Percentiles rank a stretch among this genome's conserved stretches.
Conservation (phyloP, 1,284 basidiomycete species). For the Ustilago cynodontis region DNA sequence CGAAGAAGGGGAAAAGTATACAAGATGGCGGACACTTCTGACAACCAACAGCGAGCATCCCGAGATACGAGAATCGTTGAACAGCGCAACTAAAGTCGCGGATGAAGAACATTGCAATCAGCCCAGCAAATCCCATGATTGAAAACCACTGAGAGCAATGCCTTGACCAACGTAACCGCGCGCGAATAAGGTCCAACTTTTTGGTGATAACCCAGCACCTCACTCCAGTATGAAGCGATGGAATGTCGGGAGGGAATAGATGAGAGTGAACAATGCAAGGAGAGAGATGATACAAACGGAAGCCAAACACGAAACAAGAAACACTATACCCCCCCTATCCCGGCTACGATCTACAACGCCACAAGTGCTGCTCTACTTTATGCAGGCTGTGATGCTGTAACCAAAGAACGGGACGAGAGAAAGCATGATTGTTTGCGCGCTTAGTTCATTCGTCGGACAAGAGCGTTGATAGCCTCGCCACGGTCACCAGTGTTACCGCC, state of each 20-base stretch:
- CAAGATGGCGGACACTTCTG: slow-evolving; percentile 11
- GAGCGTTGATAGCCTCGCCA: slow-evolving; percentile 95
- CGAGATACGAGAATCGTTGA: slow-evolving; percentile 8
- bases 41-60: neutral
- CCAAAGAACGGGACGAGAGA: neutral
- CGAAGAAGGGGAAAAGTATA: slow-evolving; percentile 20
- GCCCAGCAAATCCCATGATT: slow-evolving; percentile 37
- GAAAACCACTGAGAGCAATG: slow-evolving; percentile 20
- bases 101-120: slow-evolving; percentile 9
- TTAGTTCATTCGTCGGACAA: slow-evolving; percentile 88
- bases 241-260: slow-evolving; percentile 32
- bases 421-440: slow-evolving; percentile 10
- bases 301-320: slow-evolving; percentile 19
- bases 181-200: slow-evolving; percentile 30
- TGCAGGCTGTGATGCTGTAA: neutral
- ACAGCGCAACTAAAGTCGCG: slow-evolving; percentile 9
- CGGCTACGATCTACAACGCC: neutral
- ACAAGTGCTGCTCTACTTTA: slow-evolving; percentile 1
- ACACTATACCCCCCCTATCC: neutral
- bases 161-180: slow-evolving; percentile 5
- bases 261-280: slow-evolving; percentile 27
- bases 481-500: slow-evolving; percentile 90
- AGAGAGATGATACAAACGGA: slow-evolving; percentile 24
- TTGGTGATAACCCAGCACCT: slow-evolving; percentile 7
- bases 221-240: neutral